These are phyloP conservation scores for Saitozyma sp. DNA, from an alignment of 768 basidiomycete genomes.

Conservation along the genomic window DNA sequence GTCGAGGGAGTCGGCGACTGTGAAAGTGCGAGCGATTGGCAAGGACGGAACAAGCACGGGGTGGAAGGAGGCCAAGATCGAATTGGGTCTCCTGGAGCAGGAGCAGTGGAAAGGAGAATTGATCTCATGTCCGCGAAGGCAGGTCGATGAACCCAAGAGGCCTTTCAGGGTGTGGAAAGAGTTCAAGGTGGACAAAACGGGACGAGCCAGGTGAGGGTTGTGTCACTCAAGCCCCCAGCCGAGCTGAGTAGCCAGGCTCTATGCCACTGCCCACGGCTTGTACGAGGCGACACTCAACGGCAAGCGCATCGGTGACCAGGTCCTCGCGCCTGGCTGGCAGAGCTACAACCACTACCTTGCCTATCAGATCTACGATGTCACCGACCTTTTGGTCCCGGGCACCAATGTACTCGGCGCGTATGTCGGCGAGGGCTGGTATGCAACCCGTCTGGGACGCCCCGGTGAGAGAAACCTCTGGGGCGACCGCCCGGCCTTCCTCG, in stretches of 20 bases:
- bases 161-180: conserved; percentile 29
- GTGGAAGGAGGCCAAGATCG: conserved; percentile 26
- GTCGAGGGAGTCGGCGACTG: conserved; percentile 26
- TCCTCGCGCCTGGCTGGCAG: conserved; percentile 45
- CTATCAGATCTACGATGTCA: conserved; percentile 45
- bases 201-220: background rate
- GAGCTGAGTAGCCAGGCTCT: conserved; percentile 24
- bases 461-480: conserved; percentile 28
- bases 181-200: conserved; percentile 17
- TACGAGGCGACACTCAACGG: conserved; percentile 46
- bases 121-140: conserved; percentile 12
- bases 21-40: conserved; percentile 25
- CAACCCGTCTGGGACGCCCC: conserved; percentile 23
- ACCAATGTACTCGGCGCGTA: conserved; percentile 32
- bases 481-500: conserved; percentile 27
- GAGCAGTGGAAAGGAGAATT: conserved; percentile 32
- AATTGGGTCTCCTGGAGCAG: conserved; percentile 26
- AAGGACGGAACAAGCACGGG: conserved; percentile 14
- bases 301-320: conserved; percentile 34
- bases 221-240: background rate
- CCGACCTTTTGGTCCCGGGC: conserved; percentile 16
- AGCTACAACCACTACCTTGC: conserved; percentile 36
- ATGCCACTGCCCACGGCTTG: conserved; percentile 42
- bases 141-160: conserved; percentile 15
- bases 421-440: conserved; percentile 38